phyloP scores from a whole-genome alignment of 805 yeast species.

The Saccharomycopsis sp. region DNA sequence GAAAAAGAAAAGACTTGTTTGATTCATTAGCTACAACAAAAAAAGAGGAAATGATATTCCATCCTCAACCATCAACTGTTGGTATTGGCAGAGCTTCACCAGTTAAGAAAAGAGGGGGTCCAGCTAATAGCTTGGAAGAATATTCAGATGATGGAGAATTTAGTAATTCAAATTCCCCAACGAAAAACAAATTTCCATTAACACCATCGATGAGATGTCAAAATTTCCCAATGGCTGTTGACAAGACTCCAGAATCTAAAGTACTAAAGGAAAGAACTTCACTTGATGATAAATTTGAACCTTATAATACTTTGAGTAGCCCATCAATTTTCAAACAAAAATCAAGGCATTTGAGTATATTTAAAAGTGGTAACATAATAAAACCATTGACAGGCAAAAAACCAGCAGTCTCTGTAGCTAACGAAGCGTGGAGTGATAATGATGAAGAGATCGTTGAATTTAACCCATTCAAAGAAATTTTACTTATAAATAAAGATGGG shows the following conservation, averaged over 20 bases:
- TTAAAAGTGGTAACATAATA: too few species aligned
- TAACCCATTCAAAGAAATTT: conserved; percentile 12
- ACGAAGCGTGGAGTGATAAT: background rate
- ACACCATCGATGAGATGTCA: background rate
- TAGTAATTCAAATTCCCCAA: background rate
- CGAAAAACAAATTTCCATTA: background rate
- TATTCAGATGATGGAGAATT: background rate
- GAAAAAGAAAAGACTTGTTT: conserved; percentile 16
- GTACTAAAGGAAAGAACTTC: background rate
- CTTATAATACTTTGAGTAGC: conserved; percentile 12
- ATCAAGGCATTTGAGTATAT: too few species aligned
- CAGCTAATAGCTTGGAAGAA: background rate
- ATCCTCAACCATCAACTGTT: background rate
- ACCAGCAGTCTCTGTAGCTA: background rate
- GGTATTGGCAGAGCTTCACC: background rate
- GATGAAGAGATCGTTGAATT: conserved; percentile 1
- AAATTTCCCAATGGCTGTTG: too few species aligned
- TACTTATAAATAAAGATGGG: conserved; percentile 14
- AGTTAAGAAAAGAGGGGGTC: background rate
- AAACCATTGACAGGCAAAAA: too few species aligned
- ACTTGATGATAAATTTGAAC: conserved; percentile 11
- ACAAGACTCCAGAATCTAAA: conserved; percentile 11
- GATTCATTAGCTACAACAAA: conserved; percentile 2
- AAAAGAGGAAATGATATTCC: background rate
- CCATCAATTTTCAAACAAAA: conserved; percentile 6